phyloP scores from a whole-genome alignment of 2,329 filamentous ascomycete species.

The Cytospora leucostoma region DNA sequence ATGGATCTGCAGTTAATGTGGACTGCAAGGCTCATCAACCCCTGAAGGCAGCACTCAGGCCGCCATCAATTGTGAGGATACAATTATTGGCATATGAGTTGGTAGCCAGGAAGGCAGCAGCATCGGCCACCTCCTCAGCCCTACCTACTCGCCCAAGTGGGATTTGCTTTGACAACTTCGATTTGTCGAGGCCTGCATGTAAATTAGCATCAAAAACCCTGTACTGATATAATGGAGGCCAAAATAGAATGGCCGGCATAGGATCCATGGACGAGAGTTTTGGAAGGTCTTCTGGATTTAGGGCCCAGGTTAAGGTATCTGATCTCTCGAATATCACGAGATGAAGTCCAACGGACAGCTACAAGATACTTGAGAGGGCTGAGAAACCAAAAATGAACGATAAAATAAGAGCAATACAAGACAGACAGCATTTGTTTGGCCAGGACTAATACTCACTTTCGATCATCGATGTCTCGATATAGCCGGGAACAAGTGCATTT shows the following conservation, averaged over 20 bases:
- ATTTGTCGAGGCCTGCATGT: conserved; percentile 38
- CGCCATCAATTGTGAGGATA: conserved; percentile 82
- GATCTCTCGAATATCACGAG: conserved; percentile 1
- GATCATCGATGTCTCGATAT: conserved; percentile 81
- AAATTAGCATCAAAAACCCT: conserved; percentile 21
- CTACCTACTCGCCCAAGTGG: conserved; percentile 68
- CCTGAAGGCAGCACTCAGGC: conserved; percentile 62
- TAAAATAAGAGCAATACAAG: conserved; percentile 15
- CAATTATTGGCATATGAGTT: conserved; percentile 88
- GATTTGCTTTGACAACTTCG: conserved; percentile 51
- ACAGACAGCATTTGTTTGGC: not conserved
- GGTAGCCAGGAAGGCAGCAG: conserved; percentile 72
- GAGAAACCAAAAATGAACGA: conserved; percentile 7
- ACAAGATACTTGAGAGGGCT: not conserved
- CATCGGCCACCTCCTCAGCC: conserved; percentile 75
- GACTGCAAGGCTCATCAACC: conserved; percentile 1
- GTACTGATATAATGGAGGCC: conserved; percentile 18
- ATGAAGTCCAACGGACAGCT: not conserved
- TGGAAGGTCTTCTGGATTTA: conserved; percentile 21
- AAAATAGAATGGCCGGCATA: not conserved
- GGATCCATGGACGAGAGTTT: not conserved
- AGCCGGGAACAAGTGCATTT: conserved; percentile 81
- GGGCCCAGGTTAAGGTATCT: conserved; percentile 21
- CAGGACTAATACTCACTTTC: conserved; percentile 51
- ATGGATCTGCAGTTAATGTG: not conserved